phyloP scores from a whole-genome alignment of 164 flowering plant genomes.

The Buxus sempervirens region DNA sequence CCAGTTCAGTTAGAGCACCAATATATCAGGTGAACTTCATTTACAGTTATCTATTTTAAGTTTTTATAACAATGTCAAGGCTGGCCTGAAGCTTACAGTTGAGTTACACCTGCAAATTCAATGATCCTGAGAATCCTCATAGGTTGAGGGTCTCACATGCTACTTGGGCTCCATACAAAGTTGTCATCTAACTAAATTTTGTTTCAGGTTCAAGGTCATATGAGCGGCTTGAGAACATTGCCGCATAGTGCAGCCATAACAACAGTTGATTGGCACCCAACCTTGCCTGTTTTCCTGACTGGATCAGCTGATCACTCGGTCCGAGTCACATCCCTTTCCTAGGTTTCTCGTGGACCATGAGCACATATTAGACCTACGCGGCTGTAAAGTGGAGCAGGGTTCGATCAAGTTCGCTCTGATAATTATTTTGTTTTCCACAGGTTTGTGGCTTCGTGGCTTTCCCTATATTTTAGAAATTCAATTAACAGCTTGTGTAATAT shows the following conservation, averaged over 20 bases:
- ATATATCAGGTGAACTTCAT: constrained; percentile 64
- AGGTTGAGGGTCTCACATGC: neutral
- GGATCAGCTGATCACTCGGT: constrained; percentile 94
- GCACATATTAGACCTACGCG: too few relatives aligned
- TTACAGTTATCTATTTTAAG: neutral
- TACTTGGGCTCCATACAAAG: neutral
- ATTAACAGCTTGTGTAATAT: too few relatives aligned
- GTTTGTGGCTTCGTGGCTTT: too few relatives aligned
- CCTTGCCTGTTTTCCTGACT: constrained; percentile 74
- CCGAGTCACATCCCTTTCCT: constrained; percentile 60
- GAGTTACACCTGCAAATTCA: neutral
- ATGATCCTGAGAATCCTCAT: neutral
- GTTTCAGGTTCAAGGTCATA: constrained; percentile 55
- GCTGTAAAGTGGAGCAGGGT: too few relatives aligned
- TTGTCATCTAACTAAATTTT: neutral
- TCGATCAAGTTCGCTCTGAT: too few relatives aligned
- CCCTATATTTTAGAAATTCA: too few relatives aligned
- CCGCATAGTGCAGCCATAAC: constrained; percentile 77
- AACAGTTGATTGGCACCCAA: constrained; percentile 96
- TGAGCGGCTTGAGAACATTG: constrained; percentile 59
- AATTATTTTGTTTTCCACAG: too few relatives aligned
- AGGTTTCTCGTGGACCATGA: neutral
- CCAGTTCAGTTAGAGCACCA: constrained; percentile 77
- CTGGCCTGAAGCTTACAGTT: neutral
- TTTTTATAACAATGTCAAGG: neutral